Base-by-base conservation (phyloP, 2,329 filamentous ascomycete genomes). In the Trichoderma breve region DNA sequence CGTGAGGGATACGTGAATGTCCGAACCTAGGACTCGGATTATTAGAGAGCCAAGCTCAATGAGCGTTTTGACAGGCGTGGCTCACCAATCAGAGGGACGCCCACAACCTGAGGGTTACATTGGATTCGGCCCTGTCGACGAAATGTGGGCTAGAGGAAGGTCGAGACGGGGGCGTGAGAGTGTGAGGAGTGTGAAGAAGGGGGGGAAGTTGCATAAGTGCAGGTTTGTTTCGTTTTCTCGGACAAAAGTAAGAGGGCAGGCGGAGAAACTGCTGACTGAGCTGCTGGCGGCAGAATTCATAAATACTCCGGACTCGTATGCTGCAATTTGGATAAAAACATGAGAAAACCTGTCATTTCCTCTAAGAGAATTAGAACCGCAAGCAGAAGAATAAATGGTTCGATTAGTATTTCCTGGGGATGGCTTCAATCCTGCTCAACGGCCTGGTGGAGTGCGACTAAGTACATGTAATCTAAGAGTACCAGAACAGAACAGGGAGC, bases 41-140 rank as follows among this genome's bases (percentile, higher is more conserved):
- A 66, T 32, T 47, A 66, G 18, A 14, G 62, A 28, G 51, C 51
- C 32, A 69, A 51, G 66, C 28, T 39, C 26, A 15, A 62, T 30
- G 36, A 70, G 66, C 57, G 28, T 53, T 58, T 69, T 70, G 66
- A 70, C 66, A 62, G 66, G 39, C 36, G 15, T 11, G 28, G 36
- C 26, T 53, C 39, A 14, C 66, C 66, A 70, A 70, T 70, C 66
- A 70, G 30, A n/a, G 15, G 28, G 14, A 11, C 55, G 57, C 57
- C 66, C 57, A 62, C 66, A 51, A n/a, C 39, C 12, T 66, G 66
- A 14, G 28, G 53, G 66, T 70, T 70, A 14, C 66, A 62, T 70
- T 51, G 66, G 28, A 70, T 62, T 70, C 66, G 66, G 66, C 28
- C 66, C 57, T 70, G 66, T 70, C 57, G 39, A 53, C 18, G 9